Evolutionary conservation across 139 green algal genomes (phyloP), one percentile per base, ranked within the genome.

Genomic region (Chlamydomonas eustigma): DNA sequence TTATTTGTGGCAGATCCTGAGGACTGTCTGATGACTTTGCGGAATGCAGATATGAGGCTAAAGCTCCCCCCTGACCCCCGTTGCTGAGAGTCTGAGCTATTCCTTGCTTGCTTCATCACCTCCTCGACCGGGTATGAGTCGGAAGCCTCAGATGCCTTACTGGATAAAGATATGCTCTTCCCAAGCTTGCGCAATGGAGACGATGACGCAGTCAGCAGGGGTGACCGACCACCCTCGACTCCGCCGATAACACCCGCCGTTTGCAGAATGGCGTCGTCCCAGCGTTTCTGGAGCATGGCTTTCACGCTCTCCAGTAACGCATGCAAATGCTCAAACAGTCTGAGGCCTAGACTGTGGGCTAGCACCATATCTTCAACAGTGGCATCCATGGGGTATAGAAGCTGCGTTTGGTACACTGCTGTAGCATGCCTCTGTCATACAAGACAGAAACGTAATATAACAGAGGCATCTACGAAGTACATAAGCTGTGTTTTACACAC

Each of bases 321-420:
- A 28, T 68, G 52, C 22, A 68, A 28, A 4, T 28, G 52, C 52
- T 68, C 52, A 31, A 68, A 68, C 52, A 68, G 52, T 4, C 12
- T 4, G n/a, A 68, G 52, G 52, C 52, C 52, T 8, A 4, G 18
- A 28, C 52, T 68, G 52, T 68, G 52, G 4, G 52, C 52, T 31
- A 28, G 6, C n/a, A 22, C 8, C 52, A 68, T 68, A 4, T 68
- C 52, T 8, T 8, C 18, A 68, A 28, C 34, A 31, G 12, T 22
- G 52, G 52, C 52, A 31, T 68, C 52, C 6, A 35, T 8, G 52
- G 52, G 52, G 52, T 68, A 68, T 28, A 68, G 52, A 4, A 68
- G 52, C 12, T 22, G 52, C 52, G 34, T 25, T 28, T 68, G 52
- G 22, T 25, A 22, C 6, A 68, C 52, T 31, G 8, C n/a, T n/a